Base-by-base conservation (phyloP, 805 yeast genomes). In the Brettanomyces anomalus region DNA sequence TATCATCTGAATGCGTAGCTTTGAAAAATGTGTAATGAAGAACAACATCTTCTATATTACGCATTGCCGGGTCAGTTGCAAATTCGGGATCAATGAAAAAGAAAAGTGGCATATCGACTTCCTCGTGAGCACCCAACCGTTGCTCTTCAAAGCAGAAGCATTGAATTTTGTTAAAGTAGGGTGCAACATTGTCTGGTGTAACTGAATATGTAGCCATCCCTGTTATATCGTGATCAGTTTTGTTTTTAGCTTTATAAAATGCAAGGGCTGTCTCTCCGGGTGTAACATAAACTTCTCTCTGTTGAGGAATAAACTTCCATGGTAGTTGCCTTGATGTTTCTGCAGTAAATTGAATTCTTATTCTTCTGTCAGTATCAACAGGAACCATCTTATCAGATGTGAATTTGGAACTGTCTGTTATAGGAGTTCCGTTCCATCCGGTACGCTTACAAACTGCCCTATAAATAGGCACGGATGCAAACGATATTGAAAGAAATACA, bases 161-260 rank as follows among this genome's bases (percentile, higher is more conserved):
- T 62, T 93, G 98, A 56, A 93, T 93, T 64, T 93, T 93, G 67
- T 87, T 87, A 68, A 93, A 93, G 64, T 90, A 93, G 4, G 87
- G 96, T 0, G 97, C 95, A 5, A 93, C 95, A 54, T 86, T 90
- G 51, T 93, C 97, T 0, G 98, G 98, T 0, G 95, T 78, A 39
- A 93, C 96, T 4, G 95, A 83, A 61, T 93, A 93, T 0, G 98
- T 93, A 2, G 98, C 98, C 95, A 93, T 93, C 6, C 98, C 98
- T 42, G 93, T 86, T 36, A 93, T 85, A 59, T 93, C 97, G 53
- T 85, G 85, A 46, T 81, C 81, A 36, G 95, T 77, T 46, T 68
- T 68, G 58, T 93, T 93, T 61, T 81, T 85, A 19, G 98, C 98
- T 61, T 81, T 84, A 67, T 87, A 93, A 60, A 93, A 93, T 0